These are phyloP conservation scores for Astrothelium macrocarpum DNA, from an alignment of 495 filamentous ascomycete genomes.

Conservation along the genomic window DNA sequence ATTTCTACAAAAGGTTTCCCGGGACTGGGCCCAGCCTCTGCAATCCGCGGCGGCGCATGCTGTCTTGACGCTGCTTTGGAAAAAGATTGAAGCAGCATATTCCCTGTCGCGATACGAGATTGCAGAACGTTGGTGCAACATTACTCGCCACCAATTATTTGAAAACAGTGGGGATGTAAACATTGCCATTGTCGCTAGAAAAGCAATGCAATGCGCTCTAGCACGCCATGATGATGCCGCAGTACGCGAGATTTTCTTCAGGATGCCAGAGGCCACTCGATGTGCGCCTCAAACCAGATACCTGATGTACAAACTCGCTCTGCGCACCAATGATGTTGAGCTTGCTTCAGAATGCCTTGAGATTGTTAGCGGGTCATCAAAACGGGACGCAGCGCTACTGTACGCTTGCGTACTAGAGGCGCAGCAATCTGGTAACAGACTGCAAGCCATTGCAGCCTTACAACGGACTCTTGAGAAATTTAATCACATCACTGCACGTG, in stretches of 20 bases:
- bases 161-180: slow-evolving; percentile 53
- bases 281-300: slow-evolving; percentile 57
- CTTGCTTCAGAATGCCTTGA: slow-evolving; percentile 51
- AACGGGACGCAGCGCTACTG: slow-evolving; percentile 49
- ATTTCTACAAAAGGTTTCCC: slow-evolving; percentile 34
- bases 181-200: slow-evolving; percentile 61
- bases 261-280: slow-evolving; percentile 49
- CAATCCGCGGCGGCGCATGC: slow-evolving; percentile 53
- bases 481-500: slow-evolving; percentile 39
- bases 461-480: slow-evolving; percentile 49
- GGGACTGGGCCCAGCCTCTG: slow-evolving; percentile 31
- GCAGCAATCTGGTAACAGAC: slow-evolving; percentile 51
- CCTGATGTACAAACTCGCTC: slow-evolving; percentile 63
- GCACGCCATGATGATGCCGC: slow-evolving; percentile 42
- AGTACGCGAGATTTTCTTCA: slow-evolving; percentile 46
- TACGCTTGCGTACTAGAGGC: slow-evolving; percentile 72
- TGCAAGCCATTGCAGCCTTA: slow-evolving; percentile 47
- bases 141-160: slow-evolving; percentile 59
- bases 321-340: slow-evolving; percentile 47
- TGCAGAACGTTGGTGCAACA: slow-evolving; percentile 60
- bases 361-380: slow-evolving; percentile 37
- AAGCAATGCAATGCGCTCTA: slow-evolving; percentile 57
- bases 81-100: slow-evolving; percentile 51
- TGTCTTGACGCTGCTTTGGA: slow-evolving; percentile 72
- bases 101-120: slow-evolving; percentile 41